Base-by-base conservation (phyloP, 345 rosid genomes). In the Atalantia buxifolia region DNA sequence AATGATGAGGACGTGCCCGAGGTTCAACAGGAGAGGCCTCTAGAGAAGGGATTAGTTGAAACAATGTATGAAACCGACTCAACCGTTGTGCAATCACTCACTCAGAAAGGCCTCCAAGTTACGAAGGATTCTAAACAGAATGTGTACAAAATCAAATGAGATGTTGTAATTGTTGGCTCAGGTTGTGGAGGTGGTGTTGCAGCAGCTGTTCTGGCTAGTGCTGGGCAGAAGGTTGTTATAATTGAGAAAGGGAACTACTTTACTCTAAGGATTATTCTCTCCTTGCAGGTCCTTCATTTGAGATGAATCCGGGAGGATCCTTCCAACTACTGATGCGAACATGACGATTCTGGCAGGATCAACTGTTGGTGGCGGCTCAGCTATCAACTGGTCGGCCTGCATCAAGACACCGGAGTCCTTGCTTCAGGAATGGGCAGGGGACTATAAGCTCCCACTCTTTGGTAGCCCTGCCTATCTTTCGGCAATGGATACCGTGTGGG, bases 161-260 rank as follows among this genome's bases (percentile, higher is more conserved):
- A 96, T 69, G 97, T 66, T 7, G 90, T 91, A 0, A 76, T 96
- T 6, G 83, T 96, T 7, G 98, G 99, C 7, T 93, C 98, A 1
- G 99, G 99, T 25, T 89, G 97, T 9, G 99, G 99, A 2, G 99
- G 99, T 25, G 97, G 97, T 6, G 98, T 96, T 5, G 97, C 98
- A 0, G 98, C 97, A 18, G 92, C 97, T 0, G 88, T 90, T n/a
- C 89, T 95, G 27, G 97, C 97, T 5, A 77, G 84, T 71, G 80
- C 91, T 2, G 99, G 98, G 35, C 76, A 86, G 9, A 94, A 90
- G 72, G 99, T 93, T 6, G 19, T 92, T 45, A 90, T 96, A 56
- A 66, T 93, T 13, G 98, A 96, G 88, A 96, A 93, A 81, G 99
- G 98, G 67, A 86, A 81, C 77, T 93, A 95, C 80, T 95, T 82